Evolutionary conservation across 2,329 filamentous ascomycete species (phyloP).

Genomic region (Aureobasidium sp.): DNA sequence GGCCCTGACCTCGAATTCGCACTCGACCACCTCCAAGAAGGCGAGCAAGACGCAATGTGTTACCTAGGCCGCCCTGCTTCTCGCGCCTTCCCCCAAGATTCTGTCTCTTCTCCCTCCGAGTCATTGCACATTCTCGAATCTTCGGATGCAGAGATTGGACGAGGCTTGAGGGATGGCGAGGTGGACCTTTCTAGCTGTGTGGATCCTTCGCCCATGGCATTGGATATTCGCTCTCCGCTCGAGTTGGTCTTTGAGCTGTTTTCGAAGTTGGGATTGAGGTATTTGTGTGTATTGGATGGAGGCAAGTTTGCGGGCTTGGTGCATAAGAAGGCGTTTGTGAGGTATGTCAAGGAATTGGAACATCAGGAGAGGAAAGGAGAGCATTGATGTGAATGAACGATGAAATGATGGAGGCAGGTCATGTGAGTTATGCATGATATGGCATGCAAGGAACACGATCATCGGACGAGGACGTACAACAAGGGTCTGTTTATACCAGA

Average conservation of each 20-base stretch:
- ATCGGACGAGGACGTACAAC: no score
- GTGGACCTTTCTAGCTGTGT: constrained; percentile 80
- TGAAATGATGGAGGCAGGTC: no score
- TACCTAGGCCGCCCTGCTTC: constrained; percentile 63
- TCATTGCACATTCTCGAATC: constrained; percentile 20
- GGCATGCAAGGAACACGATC: no score
- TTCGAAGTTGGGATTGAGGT: constrained; percentile 83
- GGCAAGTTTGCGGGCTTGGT: constrained; percentile 83
- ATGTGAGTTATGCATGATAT: no score
- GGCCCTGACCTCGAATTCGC: constrained; percentile 91
- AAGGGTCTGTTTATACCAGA: no score
- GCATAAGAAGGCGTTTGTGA: constrained; percentile 96
- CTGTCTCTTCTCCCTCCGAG: constrained; percentile 21
- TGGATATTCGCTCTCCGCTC: constrained; percentile 86
- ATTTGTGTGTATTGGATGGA: constrained; percentile 80
- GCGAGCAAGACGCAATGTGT: constrained; percentile 62
- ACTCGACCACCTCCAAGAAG: constrained; percentile 61
- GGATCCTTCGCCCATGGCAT: constrained; percentile 77
- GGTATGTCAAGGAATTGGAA: constrained; percentile 81
- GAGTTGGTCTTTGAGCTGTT: constrained; percentile 96
- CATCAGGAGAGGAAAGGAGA: constrained; percentile 30
- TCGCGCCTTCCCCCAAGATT: constrained; percentile 25
- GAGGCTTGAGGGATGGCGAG: not conserved
- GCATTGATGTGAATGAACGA: constrained; percentile 25
- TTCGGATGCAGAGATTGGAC: constrained; percentile 48